Evolutionary conservation across 352 stramenopile species (phyloP).

Genomic region (Phytophthora pseudosyringae): DNA sequence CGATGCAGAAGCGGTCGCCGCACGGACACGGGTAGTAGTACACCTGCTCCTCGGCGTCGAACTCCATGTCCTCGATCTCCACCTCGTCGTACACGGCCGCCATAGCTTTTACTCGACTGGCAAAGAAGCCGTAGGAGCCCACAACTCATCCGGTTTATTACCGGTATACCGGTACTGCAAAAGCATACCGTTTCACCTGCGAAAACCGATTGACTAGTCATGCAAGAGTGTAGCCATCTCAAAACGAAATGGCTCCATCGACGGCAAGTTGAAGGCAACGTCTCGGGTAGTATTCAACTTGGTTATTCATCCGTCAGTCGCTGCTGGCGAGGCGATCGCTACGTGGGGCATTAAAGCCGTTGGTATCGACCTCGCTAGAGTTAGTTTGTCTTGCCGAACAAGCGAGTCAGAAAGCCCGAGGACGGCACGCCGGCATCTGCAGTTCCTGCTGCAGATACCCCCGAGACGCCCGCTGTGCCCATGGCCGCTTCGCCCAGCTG

Average conservation of each 20-base stretch:
- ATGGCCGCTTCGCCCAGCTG: constrained; percentile 35
- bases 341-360: neutral
- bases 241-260: constrained; percentile 9
- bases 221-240: constrained; percentile 8
- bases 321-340: constrained; percentile 5
- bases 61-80: constrained; percentile 98
- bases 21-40: constrained; percentile 99
- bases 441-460: constrained; percentile 6
- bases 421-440: constrained; percentile 24
- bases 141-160: too few species aligned
- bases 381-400: constrained; percentile 62
- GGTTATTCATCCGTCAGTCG: constrained; percentile 17
- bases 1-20: constrained; percentile 94
- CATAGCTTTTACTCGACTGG: constrained; percentile 55
- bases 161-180: too few species aligned
- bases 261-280: constrained; percentile 15
- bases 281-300: constrained; percentile 20
- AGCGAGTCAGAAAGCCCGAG: constrained; percentile 56
- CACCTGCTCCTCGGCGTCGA: constrained; percentile 91
- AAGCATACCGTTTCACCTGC: constrained; percentile 23
- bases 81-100: constrained; percentile 97
- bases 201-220: constrained; percentile 25
- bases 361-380: neutral
- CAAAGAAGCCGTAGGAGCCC: too few species aligned
- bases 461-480: constrained; percentile 7